These are phyloP conservation scores for Chloris gayana DNA, from an alignment of 176 grass and related monocot species.

Conservation along the genomic window DNA sequence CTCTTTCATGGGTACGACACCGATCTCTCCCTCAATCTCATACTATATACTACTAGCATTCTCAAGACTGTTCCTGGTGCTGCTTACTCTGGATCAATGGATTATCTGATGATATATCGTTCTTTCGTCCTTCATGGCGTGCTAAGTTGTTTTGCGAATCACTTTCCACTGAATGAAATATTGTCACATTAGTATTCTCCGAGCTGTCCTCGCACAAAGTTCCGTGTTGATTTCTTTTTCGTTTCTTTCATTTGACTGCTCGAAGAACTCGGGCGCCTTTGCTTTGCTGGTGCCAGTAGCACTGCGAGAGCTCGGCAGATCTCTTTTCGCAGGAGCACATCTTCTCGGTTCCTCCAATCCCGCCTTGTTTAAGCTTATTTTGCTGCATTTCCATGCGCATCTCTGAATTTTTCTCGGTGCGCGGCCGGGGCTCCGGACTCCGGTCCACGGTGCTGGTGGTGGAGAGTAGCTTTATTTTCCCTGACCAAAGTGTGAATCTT, in stretches of 20 bases:
- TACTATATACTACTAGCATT: not conserved
- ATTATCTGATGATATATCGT: no score
- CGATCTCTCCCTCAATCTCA: not conserved
- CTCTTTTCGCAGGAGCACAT: not conserved
- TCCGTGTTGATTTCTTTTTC: conserved; percentile 9
- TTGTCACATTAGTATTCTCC: not conserved
- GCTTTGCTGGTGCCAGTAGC: conserved; percentile 12
- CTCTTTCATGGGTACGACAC: conserved; percentile 36
- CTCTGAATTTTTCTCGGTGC: not conserved
- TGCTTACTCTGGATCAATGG: no score
- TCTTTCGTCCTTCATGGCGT: not conserved
- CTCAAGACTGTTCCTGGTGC: not conserved
- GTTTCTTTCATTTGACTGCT: not conserved
- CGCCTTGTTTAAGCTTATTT: not conserved
- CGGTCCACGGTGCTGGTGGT: not conserved
- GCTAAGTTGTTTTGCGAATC: not conserved
- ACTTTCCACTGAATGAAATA: no score
- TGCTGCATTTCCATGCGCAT: not conserved
- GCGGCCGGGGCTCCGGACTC: no score
- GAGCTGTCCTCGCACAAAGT: not conserved
- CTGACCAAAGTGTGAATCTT: conserved; percentile 20
- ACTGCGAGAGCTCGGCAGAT: not conserved
- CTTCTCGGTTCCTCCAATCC: conserved; percentile 1
- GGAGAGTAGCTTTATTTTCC: not conserved
- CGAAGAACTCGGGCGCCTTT: not conserved